Conservation (phyloP, 495 filamentous ascomycete species). For the Podospora bellae-mahoneyi region DNA sequence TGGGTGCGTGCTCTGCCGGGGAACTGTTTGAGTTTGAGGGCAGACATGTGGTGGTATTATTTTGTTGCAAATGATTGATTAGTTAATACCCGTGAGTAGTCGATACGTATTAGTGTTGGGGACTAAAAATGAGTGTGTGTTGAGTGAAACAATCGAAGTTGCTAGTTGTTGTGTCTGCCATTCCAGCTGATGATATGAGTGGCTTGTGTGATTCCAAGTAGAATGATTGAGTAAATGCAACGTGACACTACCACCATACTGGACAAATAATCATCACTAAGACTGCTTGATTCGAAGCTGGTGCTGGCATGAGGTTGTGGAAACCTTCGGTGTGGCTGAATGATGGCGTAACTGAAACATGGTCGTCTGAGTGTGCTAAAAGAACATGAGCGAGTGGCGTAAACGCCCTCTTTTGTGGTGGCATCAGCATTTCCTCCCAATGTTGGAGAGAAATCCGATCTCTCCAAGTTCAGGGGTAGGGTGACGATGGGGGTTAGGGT, state of each 20-base stretch:
- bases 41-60: neutral
- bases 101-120: neutral
- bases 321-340: too few relatives aligned
- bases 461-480: too few relatives aligned
- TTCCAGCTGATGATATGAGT: neutral
- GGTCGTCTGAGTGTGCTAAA: too few relatives aligned
- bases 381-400: too few relatives aligned
- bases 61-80: neutral
- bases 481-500: too few relatives aligned
- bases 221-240: neutral
- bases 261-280: neutral
- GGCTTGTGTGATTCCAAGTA: neutral
- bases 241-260: neutral
- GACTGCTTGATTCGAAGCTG: neutral
- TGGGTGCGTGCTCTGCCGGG: neutral
- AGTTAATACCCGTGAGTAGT: neutral
- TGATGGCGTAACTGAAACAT: too few relatives aligned
- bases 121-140: neutral
- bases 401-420: neutral
- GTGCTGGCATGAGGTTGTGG: neutral
- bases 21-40: neutral
- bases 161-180: neutral
- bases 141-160: neutral
- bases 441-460: too few relatives aligned
- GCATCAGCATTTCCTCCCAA: too few relatives aligned